These are phyloP conservation scores for Ascochyta viciae-villosae DNA, from an alignment of 2,329 filamentous ascomycete species.

Conservation along the genomic window DNA sequence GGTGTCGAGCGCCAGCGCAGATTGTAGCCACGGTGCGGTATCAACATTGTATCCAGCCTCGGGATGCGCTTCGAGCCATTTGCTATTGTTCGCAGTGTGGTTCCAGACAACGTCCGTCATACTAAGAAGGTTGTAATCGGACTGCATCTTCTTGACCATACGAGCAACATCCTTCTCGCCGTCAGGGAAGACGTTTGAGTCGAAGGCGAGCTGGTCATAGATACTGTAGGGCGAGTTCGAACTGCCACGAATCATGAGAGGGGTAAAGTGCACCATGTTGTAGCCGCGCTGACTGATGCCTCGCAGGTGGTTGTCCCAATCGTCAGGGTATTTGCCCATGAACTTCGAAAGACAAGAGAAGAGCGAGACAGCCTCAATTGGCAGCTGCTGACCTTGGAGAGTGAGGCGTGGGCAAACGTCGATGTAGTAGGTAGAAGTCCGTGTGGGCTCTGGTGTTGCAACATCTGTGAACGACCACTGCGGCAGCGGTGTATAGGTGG, in stretches of 20 bases:
- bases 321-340: conserved; percentile 88
- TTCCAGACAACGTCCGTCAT: conserved; percentile 98
- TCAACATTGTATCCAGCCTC: conserved; percentile 94
- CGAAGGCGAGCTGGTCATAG: conserved; percentile 89
- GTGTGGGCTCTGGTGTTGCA: conserved; percentile 63
- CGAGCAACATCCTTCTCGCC: conserved; percentile 82
- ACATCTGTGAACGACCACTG: conserved; percentile 70
- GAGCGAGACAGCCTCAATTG: conserved; percentile 85
- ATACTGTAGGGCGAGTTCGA: conserved; percentile 98
- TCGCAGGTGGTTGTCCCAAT: conserved; percentile 88
- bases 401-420: conserved; percentile 85
- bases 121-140: conserved; percentile 82
- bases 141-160: conserved; percentile 81
- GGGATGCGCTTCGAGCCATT: conserved; percentile 92
- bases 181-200: conserved; percentile 78
- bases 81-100: conserved; percentile 94
- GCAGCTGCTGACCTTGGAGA: conserved; percentile 76
- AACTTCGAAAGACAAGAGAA: conserved; percentile 98
- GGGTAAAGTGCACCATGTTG: conserved; percentile 99
- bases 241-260: conserved; percentile 82
- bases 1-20: conserved; percentile 77
- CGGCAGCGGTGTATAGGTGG: conserved; percentile 87
- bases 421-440: conserved; percentile 85
- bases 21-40: conserved; percentile 77
- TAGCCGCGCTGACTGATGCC: conserved; percentile 92